phyloP scores from a whole-genome alignment of 371 early-diverging fungal genomes.

The Nosema muscidifuracis region DNA sequence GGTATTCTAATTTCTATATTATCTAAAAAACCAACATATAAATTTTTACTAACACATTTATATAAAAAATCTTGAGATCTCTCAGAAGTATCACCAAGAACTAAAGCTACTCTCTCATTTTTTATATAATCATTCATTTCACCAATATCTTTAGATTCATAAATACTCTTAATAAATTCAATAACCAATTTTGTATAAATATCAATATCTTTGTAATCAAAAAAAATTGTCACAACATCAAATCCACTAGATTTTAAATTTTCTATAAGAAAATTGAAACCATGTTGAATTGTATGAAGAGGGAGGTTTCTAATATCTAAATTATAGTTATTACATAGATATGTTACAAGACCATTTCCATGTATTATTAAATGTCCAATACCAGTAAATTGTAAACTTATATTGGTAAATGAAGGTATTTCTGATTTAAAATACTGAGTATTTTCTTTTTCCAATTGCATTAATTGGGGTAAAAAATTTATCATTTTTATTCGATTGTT shows the following conservation, averaged over 20 bases:
- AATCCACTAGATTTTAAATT: constrained; percentile 24
- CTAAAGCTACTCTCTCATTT: constrained; percentile 47
- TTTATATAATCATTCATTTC: constrained; percentile 11
- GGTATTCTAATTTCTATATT: constrained; percentile 33
- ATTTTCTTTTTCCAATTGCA: not conserved
- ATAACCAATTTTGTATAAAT: constrained; percentile 5
- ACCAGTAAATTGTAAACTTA: constrained; percentile 48
- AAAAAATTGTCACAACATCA: constrained; percentile 31
- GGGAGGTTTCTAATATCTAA: constrained; percentile 30
- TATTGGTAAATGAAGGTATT: constrained; percentile 32
- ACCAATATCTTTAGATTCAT: constrained; percentile 3
- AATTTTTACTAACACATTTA: constrained; percentile 17
- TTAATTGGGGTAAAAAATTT: constrained; percentile 20
- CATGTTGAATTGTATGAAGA: constrained; percentile 18
- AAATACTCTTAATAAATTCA: constrained; percentile 19
- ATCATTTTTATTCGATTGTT: not conserved
- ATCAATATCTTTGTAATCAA: constrained; percentile 10
- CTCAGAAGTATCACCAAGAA: constrained; percentile 16
- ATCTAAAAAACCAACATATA: constrained; percentile 21
- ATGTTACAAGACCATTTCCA: constrained; percentile 26
- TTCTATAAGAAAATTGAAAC: constrained; percentile 30
- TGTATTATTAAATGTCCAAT: constrained; percentile 51
- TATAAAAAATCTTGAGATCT: constrained; percentile 10
- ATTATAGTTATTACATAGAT: constrained; percentile 15
- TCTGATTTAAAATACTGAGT: constrained; percentile 25